Evolutionary conservation across 78 protist genomes (phyloP).

Genomic region (Neovahlkampfia damariscottae): DNA sequence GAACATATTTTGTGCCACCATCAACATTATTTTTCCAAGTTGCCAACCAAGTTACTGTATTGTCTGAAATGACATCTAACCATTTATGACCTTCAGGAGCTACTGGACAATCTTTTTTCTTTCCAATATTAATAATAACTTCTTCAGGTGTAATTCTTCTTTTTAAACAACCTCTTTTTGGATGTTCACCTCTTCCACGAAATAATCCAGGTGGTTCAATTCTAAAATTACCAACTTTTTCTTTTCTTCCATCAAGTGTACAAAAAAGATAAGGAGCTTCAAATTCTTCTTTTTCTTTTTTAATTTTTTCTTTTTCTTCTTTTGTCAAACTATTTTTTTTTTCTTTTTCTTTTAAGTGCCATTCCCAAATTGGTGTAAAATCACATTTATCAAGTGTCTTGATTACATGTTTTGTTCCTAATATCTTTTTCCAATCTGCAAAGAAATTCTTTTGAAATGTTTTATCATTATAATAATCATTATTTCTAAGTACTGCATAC

Average conservation of each 20-base stretch:
- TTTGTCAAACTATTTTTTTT: constrained; percentile 30
- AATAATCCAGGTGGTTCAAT: constrained; percentile 98
- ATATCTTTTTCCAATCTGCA: constrained; percentile 28
- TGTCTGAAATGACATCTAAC: constrained; percentile 55
- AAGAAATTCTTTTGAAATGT: constrained; percentile 76
- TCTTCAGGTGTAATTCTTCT: constrained; percentile 86
- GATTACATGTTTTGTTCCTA: constrained; percentile 27
- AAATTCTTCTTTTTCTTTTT: constrained; percentile 39
- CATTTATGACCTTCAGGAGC: constrained; percentile 79
- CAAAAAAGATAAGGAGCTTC: constrained; percentile 60
- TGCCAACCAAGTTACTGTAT: constrained; percentile 94
- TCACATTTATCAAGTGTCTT: constrained; percentile 45
- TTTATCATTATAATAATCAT: constrained; percentile 63
- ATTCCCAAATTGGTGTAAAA: constrained; percentile 58
- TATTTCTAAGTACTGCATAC: constrained; percentile 64
- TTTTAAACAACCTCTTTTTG: constrained; percentile 85
- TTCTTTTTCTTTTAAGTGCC: constrained; percentile 35
- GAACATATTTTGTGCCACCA: constrained; percentile 66
- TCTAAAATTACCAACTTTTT: constrained; percentile 78
- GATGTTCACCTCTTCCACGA: constrained; percentile 99
- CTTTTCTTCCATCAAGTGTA: constrained; percentile 78
- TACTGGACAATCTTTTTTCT: constrained; percentile 60
- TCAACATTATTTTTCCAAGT: constrained; percentile 76
- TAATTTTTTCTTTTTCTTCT: constrained; percentile 54
- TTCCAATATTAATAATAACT: constrained; percentile 81